Evolutionary conservation across 192 early-diverging fungal genomes (phyloP).

Genomic region (Backusella sp.): DNA sequence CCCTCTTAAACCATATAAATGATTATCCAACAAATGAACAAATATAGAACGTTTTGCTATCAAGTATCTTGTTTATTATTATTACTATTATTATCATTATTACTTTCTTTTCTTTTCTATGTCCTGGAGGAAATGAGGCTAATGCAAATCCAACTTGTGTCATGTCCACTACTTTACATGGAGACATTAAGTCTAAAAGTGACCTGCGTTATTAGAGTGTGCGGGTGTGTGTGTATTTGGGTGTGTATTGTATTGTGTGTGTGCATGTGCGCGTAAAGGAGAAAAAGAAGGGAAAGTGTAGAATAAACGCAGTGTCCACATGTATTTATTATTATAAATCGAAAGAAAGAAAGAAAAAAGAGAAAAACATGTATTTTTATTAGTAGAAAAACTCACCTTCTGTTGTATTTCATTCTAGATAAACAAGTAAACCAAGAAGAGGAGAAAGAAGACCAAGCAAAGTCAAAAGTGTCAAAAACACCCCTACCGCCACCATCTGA

Average conservation of each 20-base stretch:
- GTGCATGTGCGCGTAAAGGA: not conserved
- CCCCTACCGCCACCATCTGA: not conserved
- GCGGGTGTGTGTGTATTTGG: too few relatives aligned
- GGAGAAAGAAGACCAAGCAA: not conserved
- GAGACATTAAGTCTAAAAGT: not conserved
- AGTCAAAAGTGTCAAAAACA: not conserved
- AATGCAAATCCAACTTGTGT: not conserved
- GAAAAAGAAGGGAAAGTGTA: not conserved
- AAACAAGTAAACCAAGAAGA: not conserved
- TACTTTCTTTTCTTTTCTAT: not conserved
- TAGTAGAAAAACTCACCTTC: not conserved
- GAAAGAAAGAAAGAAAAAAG: not conserved
- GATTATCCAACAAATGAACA: not conserved
- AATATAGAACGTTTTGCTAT: constrained; percentile 5
- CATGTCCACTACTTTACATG: not conserved
- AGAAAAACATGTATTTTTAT: not conserved
- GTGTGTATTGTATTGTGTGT: too few relatives aligned
- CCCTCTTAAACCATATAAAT: constrained; percentile 12
- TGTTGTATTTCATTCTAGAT: not conserved
- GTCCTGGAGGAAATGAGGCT: not conserved
- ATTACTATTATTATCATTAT: not conserved
- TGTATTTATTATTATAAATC: not conserved
- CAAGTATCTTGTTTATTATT: not conserved
- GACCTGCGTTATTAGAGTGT: not conserved
- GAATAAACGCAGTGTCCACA: not conserved